Base-by-base conservation (phyloP, 306 rosid genomes). In the Abrus pulchellus region DNA sequence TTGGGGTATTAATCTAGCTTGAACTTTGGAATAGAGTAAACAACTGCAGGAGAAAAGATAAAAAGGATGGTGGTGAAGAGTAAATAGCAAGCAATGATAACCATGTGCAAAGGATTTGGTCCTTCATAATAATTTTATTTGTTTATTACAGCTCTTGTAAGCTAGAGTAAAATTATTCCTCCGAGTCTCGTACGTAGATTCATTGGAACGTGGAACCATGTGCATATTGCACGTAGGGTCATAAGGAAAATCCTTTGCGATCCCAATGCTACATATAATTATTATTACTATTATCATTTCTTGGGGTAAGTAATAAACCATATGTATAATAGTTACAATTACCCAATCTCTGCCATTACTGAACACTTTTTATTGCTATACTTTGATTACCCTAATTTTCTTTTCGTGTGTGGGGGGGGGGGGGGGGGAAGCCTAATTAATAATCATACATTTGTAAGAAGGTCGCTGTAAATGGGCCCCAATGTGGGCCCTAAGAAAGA, bases 191-290 rank as follows among this genome's bases (percentile, higher is more conserved):
- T 68, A 72, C 27, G 14, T 72, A 29, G 85, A 73, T 63, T 75
- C 80, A 79, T 85, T 72, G 61, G 86, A 91, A 88, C 92, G 52
- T 86, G 93, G 76, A 76, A 80, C 82, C 97, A 90, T 82, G 97
- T 90, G 94, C 78, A 36, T 34, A 74, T 74, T 41, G 59, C 88
- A 72, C 83, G 82, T 77, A 82, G 80, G 59, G 50, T 50, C 75
- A 29, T 77, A 81, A 65, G 36, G 44, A 69, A 63, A 82, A 60
- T 65, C 80, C 76, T 56, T 3, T 64, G 45, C 75, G 60, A 87
- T 82, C 90, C 85, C 83, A 59, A 60, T 56, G 81, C 9, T 45
- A 74, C 79, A 44, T 53, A 65, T 57, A 45, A 50, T 62, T 80
- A 66, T 75, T 32, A 70, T 2, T 49, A 13, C 7, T 40, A 74